Conservation (phyloP, 768 basidiomycete genomes). For the Guyanaporus albipodus region DNA sequence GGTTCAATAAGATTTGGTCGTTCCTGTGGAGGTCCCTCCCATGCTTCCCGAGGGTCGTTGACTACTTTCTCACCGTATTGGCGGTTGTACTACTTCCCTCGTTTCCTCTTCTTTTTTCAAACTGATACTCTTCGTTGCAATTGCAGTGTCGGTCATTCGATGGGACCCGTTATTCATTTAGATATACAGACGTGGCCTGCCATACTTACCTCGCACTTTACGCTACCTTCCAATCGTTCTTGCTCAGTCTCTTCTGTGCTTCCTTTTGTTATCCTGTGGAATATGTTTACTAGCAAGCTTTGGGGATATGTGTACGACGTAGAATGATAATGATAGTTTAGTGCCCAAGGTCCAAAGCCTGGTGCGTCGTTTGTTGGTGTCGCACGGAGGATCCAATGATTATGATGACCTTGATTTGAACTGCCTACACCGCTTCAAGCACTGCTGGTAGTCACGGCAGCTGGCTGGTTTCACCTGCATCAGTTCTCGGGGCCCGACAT, state of each 20-base stretch:
- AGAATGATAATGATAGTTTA: neutral
- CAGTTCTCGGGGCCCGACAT: too few species aligned
- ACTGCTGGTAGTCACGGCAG: too few species aligned
- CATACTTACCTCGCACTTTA: conserved; percentile 3
- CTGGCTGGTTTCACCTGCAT: too few species aligned
- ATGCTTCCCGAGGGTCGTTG: neutral
- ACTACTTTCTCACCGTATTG: neutral
- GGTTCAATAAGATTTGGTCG: conserved; percentile 10
- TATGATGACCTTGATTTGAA: neutral
- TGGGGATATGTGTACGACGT: conserved; percentile 6
- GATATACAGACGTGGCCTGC: neutral
- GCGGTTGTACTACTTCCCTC: too few species aligned
- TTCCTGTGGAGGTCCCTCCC: too few species aligned
- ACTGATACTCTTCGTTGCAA: neutral
- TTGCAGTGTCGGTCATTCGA: neutral
- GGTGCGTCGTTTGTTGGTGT: too few species aligned
- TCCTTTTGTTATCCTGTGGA: neutral
- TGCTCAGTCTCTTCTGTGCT: neutral
- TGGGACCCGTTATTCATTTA: neutral
- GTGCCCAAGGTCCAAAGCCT: neutral
- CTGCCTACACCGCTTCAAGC: too few species aligned
- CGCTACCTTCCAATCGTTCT: neutral
- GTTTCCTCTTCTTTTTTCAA: too few species aligned
- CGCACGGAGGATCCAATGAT: too few species aligned
- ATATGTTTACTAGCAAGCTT: conserved; percentile 2